phyloP scores from a whole-genome alignment of 2,329 filamentous ascomycete genomes.

The Emmonsia crescens region DNA sequence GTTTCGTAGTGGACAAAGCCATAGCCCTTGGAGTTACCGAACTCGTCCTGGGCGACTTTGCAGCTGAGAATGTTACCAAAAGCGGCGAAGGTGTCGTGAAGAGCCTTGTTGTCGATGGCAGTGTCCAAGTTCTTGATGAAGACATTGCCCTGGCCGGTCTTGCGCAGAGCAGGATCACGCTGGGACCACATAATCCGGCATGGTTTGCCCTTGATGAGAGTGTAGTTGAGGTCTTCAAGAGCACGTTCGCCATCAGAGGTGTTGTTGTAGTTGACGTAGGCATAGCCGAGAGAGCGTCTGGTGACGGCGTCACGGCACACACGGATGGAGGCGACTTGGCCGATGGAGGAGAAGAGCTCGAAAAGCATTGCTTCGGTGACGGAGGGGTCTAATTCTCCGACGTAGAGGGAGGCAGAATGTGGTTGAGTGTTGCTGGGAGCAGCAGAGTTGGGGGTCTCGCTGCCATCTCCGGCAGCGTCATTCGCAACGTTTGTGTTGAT shows the following conservation, averaged over 20 bases:
- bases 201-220: slow-evolving; percentile 93
- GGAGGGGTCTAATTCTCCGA: slow-evolving; percentile 93
- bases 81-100: slow-evolving; percentile 97
- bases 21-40: slow-evolving; percentile 94
- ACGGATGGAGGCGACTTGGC: slow-evolving; percentile 96
- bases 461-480: slow-evolving; percentile 34
- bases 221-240: slow-evolving; percentile 99
- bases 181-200: slow-evolving; percentile 99
- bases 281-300: slow-evolving; percentile 95
- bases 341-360: slow-evolving; percentile 99
- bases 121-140: slow-evolving; percentile 99
- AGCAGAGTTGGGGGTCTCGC: slow-evolving; percentile 49
- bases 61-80: slow-evolving; percentile 99
- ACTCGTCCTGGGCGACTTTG: slow-evolving; percentile 98
- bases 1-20: slow-evolving; percentile 99
- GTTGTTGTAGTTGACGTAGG: slow-evolving; percentile 99
- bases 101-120: slow-evolving; percentile 99
- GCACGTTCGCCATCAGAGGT: slow-evolving; percentile 94
- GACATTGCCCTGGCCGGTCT: slow-evolving; percentile 98
- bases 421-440: slow-evolving; percentile 65
- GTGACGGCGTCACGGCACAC: slow-evolving; percentile 99
- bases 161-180: slow-evolving; percentile 95
- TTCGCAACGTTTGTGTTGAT: slow-evolving; percentile 62
- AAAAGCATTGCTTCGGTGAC: slow-evolving; percentile 99
- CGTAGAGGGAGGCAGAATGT: slow-evolving; percentile 96